Percentiles rank a stretch among this genome's conserved stretches.
Conservation (phyloP, 768 basidiomycete species). For the Clathrus columnatus region DNA sequence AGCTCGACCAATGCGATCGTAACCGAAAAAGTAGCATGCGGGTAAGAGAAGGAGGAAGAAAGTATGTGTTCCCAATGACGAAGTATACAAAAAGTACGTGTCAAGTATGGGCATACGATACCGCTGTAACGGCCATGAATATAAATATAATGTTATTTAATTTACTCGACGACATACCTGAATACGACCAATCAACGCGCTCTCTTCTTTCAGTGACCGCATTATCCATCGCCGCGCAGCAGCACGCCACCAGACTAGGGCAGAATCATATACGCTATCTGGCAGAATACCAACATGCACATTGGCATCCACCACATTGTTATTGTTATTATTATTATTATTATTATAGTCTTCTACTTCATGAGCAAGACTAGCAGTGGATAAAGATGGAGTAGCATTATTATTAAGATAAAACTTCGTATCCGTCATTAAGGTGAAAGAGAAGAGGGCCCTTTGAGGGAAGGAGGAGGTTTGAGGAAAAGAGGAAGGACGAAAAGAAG, state of each 20-base stretch:
- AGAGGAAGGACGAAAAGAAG: too few species aligned
- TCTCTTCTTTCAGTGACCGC: conserved; percentile 47
- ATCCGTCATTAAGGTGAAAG: too few species aligned
- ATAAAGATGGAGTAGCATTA: too few species aligned
- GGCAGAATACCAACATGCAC: conserved; percentile 16
- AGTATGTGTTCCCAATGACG: conserved; percentile 74
- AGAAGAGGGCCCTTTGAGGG: too few species aligned
- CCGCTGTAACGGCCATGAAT: conserved; percentile 24
- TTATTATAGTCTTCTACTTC: too few species aligned
- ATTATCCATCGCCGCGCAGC: conserved; percentile 48
- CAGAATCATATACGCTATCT: conserved; percentile 46
- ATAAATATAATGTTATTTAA: not conserved
- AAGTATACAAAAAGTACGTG: conserved; percentile 76
- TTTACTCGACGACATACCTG: conserved; percentile 39
- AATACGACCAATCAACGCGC: conserved; percentile 49
- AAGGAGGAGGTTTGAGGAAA: too few species aligned
- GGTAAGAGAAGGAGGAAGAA: conserved; percentile 93
- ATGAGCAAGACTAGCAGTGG: too few species aligned
- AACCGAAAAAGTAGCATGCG: conserved; percentile 82
- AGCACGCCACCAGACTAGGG: conserved; percentile 58
- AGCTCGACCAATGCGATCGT: conserved; percentile 62
- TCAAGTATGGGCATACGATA: conserved; percentile 65
- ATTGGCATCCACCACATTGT: too few species aligned
- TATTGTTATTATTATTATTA: too few species aligned
- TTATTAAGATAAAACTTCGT: too few species aligned